Evolutionary conservation across 371 early-diverging fungal genomes (phyloP).

Genomic region (Syncephalastrum sp.): DNA sequence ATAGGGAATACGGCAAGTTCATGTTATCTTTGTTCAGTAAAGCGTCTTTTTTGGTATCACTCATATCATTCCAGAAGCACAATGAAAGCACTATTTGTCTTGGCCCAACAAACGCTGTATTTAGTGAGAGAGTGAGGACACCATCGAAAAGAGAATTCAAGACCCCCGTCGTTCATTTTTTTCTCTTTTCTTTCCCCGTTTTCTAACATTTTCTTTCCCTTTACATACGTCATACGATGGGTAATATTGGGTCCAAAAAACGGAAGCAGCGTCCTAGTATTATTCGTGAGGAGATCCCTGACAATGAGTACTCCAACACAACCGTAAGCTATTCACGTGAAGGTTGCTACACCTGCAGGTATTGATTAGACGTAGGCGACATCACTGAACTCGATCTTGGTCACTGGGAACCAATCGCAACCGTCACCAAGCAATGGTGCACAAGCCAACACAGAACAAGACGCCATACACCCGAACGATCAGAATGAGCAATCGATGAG

Average conservation of each 20-base stretch:
- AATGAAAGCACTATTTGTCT: too few relatives aligned
- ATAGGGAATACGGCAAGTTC: too few relatives aligned
- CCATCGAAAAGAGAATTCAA: too few relatives aligned
- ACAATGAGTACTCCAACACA: slow-evolving; percentile 42
- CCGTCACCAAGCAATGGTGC: slow-evolving; percentile 10
- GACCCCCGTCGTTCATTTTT: slow-evolving; percentile 1
- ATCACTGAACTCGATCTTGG: slow-evolving; percentile 46
- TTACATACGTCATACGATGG: slow-evolving; percentile 25
- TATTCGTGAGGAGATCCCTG: slow-evolving; percentile 38
- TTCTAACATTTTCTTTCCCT: slow-evolving; percentile 7
- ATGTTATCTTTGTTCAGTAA: too few relatives aligned
- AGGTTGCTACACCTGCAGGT: not conserved
- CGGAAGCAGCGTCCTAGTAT: slow-evolving; percentile 46
- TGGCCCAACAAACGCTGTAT: too few relatives aligned
- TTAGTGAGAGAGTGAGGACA: too few relatives aligned
- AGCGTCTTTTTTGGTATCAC: too few relatives aligned
- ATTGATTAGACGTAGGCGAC: slow-evolving; percentile 17
- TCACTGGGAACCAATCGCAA: slow-evolving; percentile 23
- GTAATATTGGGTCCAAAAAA: slow-evolving; percentile 43
- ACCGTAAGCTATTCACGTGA: slow-evolving; percentile 17
- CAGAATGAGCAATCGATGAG: slow-evolving; percentile 5
- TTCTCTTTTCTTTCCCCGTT: slow-evolving; percentile 4
- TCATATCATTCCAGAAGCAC: too few relatives aligned
- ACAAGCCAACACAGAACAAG: slow-evolving; percentile 4
- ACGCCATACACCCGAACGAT: not conserved